A percentile compares a stretch with the other conserved stretches of the same genome.
phyloP scores from a whole-genome alignment of 192 early-diverging fungal species.

The Pecoramyces ruminantium region DNA sequence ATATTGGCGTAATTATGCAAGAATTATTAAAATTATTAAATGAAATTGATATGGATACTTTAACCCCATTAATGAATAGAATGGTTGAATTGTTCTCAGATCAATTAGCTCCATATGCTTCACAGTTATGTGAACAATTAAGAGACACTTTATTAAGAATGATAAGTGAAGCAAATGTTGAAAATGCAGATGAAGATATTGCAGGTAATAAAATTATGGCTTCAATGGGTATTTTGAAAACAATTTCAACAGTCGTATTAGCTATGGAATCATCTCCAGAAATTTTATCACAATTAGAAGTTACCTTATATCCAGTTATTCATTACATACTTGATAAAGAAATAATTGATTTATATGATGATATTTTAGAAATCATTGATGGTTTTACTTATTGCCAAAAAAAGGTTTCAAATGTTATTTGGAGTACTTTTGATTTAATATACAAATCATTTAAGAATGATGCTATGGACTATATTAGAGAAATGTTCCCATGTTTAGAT shows the following conservation, averaged over 20 bases:
- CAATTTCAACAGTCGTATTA: conserved; percentile 70
- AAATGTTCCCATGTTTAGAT: conserved; percentile 79
- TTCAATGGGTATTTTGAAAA: conserved; percentile 76
- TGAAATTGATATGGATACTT: conserved; percentile 82
- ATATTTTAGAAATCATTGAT: conserved; percentile 78
- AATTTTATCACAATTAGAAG: conserved; percentile 63
- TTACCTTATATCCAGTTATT: conserved; percentile 57
- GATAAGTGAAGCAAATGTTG: conserved; percentile 46
- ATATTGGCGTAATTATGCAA: not conserved
- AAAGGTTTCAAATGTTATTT: conserved; percentile 63
- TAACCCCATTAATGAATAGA: conserved; percentile 72
- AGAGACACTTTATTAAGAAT: conserved; percentile 75
- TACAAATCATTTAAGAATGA: conserved; percentile 63
- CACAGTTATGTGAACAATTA: conserved; percentile 71
- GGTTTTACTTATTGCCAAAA: conserved; percentile 71
- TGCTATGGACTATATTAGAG: conserved; percentile 73
- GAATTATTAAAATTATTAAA: conserved; percentile 71
- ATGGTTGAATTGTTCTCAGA: conserved; percentile 83
- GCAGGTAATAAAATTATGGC: conserved; percentile 74
- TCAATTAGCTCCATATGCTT: conserved; percentile 80
- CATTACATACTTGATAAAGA: conserved; percentile 59
- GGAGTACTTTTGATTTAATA: conserved; percentile 63
- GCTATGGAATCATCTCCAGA: conserved; percentile 69
- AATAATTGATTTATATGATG: conserved; percentile 65
- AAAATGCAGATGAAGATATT: conserved; percentile 36